These are phyloP conservation scores for Pilatotrama ljubarskyi DNA, from an alignment of 768 basidiomycete genomes.

Conservation along the genomic window DNA sequence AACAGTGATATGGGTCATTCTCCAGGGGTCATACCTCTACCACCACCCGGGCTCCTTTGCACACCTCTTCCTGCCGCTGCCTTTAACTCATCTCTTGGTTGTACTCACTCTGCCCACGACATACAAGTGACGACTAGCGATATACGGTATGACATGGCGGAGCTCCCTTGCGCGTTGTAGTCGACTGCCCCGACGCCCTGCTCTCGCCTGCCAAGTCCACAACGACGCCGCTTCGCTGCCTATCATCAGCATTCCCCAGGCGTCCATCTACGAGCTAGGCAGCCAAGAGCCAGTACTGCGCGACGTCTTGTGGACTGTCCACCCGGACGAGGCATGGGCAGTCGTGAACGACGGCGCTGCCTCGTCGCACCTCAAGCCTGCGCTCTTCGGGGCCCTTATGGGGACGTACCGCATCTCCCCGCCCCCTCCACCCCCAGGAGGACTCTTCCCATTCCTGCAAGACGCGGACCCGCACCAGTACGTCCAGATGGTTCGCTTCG, in stretches of 20 bases:
- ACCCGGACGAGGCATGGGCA: conserved; percentile 27
- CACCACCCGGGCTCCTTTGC: no score
- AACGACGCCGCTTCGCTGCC: conserved; percentile 7
- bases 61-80: no score
- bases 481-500: conserved; percentile 65
- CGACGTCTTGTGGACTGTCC: conserved; percentile 26
- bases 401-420: conserved; percentile 74
- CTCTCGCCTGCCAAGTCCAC: conserved; percentile 3
- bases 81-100: no score
- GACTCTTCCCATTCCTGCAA: conserved; percentile 77
- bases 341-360: conserved; percentile 22
- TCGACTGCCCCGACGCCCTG: not conserved
- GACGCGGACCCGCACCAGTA: conserved; percentile 49
- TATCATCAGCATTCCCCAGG: conserved; percentile 26
- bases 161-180: not conserved
- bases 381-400: conserved; percentile 28
- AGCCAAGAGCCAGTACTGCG: conserved; percentile 23
- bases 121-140: no score
- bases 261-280: conserved; percentile 29
- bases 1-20: no score
- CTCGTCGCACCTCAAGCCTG: conserved; percentile 23
- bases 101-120: no score
- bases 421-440: conserved; percentile 48
- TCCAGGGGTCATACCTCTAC: no score
- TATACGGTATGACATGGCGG: conserved; percentile 5